Evolutionary conservation across 2,329 filamentous ascomycete genomes (phyloP).

Genomic region (Cucurbitaria berberidis): DNA sequence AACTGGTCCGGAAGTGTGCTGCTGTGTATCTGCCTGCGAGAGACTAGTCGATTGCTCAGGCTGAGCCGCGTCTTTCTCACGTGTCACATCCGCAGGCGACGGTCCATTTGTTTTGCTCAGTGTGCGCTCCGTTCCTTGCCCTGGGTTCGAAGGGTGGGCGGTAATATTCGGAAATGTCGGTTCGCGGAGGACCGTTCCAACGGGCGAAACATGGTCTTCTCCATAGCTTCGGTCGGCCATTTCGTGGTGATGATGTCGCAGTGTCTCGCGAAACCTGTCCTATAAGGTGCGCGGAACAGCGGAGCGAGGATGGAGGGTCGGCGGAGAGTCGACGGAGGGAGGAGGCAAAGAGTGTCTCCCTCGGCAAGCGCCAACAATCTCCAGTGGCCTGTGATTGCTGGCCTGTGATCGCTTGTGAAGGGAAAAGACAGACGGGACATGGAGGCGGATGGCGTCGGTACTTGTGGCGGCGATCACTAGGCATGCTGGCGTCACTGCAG

Average conservation of each 20-base stretch:
- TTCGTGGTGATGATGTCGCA: slow-evolving; percentile 1
- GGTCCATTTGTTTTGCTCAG: slow-evolving; percentile 12
- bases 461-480: neutral
- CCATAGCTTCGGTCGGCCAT: slow-evolving; percentile 28
- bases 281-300: slow-evolving; percentile 1
- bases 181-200: slow-evolving; percentile 29
- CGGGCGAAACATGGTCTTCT: slow-evolving; percentile 19
- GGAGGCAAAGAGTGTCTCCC: neutral
- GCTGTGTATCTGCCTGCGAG: neutral
- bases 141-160: slow-evolving; percentile 8
- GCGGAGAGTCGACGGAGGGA: neutral
- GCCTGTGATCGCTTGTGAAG: neutral
- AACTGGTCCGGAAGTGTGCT: slow-evolving; percentile 7
- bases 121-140: slow-evolving; percentile 7
- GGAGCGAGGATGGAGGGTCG: neutral
- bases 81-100: neutral
- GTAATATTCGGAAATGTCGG: slow-evolving; percentile 31
- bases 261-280: neutral
- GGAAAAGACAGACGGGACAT: neutral
- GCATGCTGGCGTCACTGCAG: slow-evolving; percentile 9
- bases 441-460: neutral
- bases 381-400: neutral
- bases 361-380: slow-evolving; percentile 7
- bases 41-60: neutral
- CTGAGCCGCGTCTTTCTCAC: neutral